Evolutionary conservation across 1,284 basidiomycete genomes (phyloP), one percentile per base, ranked within the genome.

Genomic region (Rhodotorula sp.): DNA sequence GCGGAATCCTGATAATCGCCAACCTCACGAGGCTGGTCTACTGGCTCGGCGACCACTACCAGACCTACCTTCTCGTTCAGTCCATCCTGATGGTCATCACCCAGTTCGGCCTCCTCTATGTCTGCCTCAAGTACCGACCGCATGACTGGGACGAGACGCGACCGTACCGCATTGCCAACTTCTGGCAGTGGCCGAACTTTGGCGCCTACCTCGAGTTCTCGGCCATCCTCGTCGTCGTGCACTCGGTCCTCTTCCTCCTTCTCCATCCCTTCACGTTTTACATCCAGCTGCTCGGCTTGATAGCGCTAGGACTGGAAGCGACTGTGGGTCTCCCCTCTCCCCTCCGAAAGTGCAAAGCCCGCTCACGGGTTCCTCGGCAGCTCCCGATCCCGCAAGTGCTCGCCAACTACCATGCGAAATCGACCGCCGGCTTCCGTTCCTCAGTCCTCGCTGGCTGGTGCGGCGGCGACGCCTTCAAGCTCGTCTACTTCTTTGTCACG

Each of bases 311-410:
- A 0, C 80, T 84, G 36, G 84, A 85, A 76, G 83, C 82, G 0
- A 84, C 84, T 0, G 71, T 78, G 24, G 27, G 73, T 51, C 3
- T 10, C 51, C 5, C 34, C 30, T 20, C 2, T 44, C n/a, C n/a
- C n/a, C 24, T n/a, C 13, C 39, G 39, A 17, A 34, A 34, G 34
- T 34, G 49, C 44, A 19, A 10, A 5, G 34, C n/a, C 30, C 17
- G 6, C 55, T 13, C 22, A 11, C 39, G 27, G 19, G 7, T 15
- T 17, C 39, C 3, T 10, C 11, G 39, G 19, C 62, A 76, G 76
- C 78, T 85, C 0, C 84, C 84, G 0, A 81, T 85, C 59, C 84
- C 84, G 2, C 84, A 85, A 74, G 81, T 84, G 47, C 77, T 84
- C 60, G 76, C 81, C 46, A 85, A 85, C 71, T 82, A 79, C 59